A percentile compares a stretch with the other conserved stretches of the same genome.
phyloP scores from a whole-genome alignment of 306 rosid genomes.

The Mimosa bimucronata region DNA sequence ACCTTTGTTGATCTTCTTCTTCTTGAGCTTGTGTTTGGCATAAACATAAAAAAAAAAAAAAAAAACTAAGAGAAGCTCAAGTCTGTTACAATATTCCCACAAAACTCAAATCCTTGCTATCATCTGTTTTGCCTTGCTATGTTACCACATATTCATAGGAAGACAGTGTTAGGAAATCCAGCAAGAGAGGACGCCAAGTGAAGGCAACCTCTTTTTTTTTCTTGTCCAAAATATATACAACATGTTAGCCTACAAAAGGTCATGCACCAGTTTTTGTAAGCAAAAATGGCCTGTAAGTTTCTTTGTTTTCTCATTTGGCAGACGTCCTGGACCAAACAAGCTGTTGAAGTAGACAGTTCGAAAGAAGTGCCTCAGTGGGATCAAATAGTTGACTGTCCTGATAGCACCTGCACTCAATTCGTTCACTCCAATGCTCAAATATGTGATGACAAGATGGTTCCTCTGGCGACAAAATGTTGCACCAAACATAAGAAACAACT shows the following conservation, averaged over 20 bases:
- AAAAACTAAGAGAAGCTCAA: neutral
- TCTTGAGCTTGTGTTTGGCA: constrained; percentile 2
- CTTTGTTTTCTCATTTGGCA: constrained; percentile 46
- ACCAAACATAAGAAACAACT: constrained; percentile 51
- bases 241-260: constrained; percentile 2
- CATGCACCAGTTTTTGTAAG: constrained; percentile 19
- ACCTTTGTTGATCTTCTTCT: neutral
- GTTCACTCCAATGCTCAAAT: constrained; percentile 67
- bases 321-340: constrained; percentile 92
- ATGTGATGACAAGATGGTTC: constrained; percentile 45
- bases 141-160: neutral
- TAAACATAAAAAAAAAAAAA: neutral
- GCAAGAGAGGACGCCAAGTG: constrained; percentile 7
- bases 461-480: constrained; percentile 43
- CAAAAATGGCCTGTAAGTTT: constrained; percentile 33
- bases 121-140: neutral
- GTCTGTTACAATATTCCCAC: neutral
- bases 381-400: constrained; percentile 57
- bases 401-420: constrained; percentile 83
- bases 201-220: neutral
- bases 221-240: neutral
- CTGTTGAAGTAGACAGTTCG: constrained; percentile 79
- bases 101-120: neutral
- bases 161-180: constrained; percentile 11
- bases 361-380: constrained; percentile 56